These are phyloP conservation scores for Cucurbitaria berberidis DNA, from an alignment of 2,329 filamentous ascomycete genomes.

Conservation along the genomic window DNA sequence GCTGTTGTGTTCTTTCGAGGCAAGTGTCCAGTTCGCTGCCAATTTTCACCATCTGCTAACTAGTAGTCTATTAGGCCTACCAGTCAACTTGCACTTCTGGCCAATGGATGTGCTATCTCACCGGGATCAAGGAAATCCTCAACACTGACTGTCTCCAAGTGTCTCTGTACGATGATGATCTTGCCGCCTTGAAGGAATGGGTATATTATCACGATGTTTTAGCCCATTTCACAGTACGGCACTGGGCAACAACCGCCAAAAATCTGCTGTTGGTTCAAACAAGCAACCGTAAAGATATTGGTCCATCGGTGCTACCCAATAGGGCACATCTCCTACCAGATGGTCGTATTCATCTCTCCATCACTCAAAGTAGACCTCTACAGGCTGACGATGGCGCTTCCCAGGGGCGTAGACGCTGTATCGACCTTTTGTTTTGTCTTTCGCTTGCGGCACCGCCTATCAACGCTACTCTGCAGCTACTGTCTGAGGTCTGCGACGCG, in stretches of 20 bases:
- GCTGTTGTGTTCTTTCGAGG: conserved; percentile 23
- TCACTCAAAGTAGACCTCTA: too few species aligned
- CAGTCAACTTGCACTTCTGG: conserved; percentile 12
- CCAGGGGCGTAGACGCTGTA: too few species aligned
- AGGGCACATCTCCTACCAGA: background rate
- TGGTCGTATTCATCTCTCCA: background rate
- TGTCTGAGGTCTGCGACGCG: conserved; percentile 16
- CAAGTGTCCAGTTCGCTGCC: background rate
- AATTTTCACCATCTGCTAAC: background rate
- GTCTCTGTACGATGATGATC: conserved; percentile 7
- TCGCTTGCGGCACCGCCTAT: too few species aligned
- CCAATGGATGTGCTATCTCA: conserved; percentile 21
- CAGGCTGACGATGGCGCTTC: too few species aligned
- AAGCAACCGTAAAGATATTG: background rate
- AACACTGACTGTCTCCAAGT: background rate
- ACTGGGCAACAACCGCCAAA: conserved; percentile 10
- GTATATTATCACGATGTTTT: conserved; percentile 27
- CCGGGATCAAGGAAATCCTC: conserved; percentile 14
- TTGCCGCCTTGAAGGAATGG: conserved; percentile 19
- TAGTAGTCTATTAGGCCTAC: background rate
- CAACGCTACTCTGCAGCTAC: conserved; percentile 4
- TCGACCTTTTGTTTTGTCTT: too few species aligned
- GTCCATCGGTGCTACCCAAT: background rate
- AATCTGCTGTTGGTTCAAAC: background rate
- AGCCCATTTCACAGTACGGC: conserved; percentile 14